These are phyloP conservation scores for Hypholoma fasciculare DNA, from an alignment of 768 basidiomycete species.

Conservation along the genomic window DNA sequence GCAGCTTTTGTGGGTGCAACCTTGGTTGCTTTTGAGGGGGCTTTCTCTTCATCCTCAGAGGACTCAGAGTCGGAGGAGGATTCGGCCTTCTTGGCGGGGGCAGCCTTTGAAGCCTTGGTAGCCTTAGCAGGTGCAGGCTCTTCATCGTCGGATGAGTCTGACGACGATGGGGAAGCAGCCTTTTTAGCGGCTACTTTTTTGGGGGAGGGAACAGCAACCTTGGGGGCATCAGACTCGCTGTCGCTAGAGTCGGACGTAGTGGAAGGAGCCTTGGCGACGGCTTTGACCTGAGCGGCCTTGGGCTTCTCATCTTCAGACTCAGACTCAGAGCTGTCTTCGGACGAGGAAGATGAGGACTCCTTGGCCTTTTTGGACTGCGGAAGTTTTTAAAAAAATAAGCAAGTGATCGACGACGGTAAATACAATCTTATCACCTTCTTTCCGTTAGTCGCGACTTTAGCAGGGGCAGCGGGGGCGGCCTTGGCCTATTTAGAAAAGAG, in stretches of 20 bases:
- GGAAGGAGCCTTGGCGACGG: constrained; percentile 34
- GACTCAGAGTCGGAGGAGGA: constrained; percentile 20
- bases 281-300: constrained; percentile 53
- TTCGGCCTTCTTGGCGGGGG: constrained; percentile 18
- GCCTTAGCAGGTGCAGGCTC: constrained; percentile 8
- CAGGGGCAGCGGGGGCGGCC: constrained; percentile 5
- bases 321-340: constrained; percentile 47
- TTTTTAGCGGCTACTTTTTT: constrained; percentile 16
- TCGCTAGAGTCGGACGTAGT: constrained; percentile 36
- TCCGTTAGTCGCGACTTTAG: constrained; percentile 23
- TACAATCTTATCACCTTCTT: constrained; percentile 23
- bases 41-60: constrained; percentile 21
- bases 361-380: constrained; percentile 29
- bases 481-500: constrained; percentile 10
- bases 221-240: constrained; percentile 22
- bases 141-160: constrained; percentile 16
- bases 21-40: constrained; percentile 21
- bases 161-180: constrained; percentile 11
- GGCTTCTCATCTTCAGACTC: constrained; percentile 55
- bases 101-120: constrained; percentile 15
- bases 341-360: constrained; percentile 29
- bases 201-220: constrained; percentile 10
- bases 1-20: constrained; percentile 24
- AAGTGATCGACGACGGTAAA: neutral
- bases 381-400: constrained; percentile 6